Evolutionary conservation across 2,329 filamentous ascomycete genomes (phyloP), one percentile per base, ranked within the genome.

Genomic region (Cercospora zeina): DNA sequence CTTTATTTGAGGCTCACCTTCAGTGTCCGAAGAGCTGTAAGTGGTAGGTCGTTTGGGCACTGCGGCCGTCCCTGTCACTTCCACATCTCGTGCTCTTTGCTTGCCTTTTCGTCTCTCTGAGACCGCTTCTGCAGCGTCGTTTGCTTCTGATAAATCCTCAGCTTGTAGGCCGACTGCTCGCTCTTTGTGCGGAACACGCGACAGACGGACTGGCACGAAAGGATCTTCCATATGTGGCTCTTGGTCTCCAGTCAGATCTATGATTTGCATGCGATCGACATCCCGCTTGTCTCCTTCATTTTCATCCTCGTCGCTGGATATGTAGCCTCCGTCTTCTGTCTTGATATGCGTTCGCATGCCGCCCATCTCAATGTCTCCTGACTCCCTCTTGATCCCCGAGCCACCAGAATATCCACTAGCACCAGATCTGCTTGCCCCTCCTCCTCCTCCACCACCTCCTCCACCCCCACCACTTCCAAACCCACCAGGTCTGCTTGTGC

Each of bases 191-290:
- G 83, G 80, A 67, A 81, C 79, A 63, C 84, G 78, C 59, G 79
- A 77, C 53, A 86, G 78, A n/a, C 85, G 80, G 47, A 86, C 78
- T 4, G 85, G 85, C 53, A 77, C 74, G 47, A 83, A 73, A 1
- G 74, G 75, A 47, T 68, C 50, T n/a, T 58, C 65, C 65, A 67
- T 69, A 65, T 50, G 67, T 65, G 21, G 70, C 70, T 53, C 70
- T 71, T 71, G 71, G 16, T 77, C 74, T 50, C 81, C 79, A 31
- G 83, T 82, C 60, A 85, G 81, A 54, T 81, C 83, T 11, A 83
- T 79, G 11, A 86, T 70, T 65, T 81, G 81, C 64, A 86, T 82
- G n/a, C 79, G 73, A 65, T 87, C 85, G 59, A 88, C 83, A 64
- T 84, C 81, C 58, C 81, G 75, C 57, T 81, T 77, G 42, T 78